Conservation (phyloP, 2,329 filamentous ascomycete genomes). For the Aspergillus luchuensis region DNA sequence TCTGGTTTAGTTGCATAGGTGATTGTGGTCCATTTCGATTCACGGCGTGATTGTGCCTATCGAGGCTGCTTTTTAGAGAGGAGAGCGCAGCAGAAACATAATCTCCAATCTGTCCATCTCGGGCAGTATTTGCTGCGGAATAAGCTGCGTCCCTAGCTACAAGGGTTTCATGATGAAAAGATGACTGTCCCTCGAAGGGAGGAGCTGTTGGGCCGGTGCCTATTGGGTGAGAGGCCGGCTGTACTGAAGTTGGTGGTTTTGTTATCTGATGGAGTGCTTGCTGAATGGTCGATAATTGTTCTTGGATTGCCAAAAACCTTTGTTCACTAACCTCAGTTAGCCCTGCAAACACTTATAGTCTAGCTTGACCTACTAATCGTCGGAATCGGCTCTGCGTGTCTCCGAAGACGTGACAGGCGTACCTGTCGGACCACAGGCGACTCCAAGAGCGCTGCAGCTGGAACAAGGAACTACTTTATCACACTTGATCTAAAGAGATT, state of each 20-base stretch:
- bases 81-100: slow-evolving; percentile 26
- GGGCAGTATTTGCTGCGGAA: slow-evolving; percentile 21
- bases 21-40: not conserved
- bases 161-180: slow-evolving; percentile 28
- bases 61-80: slow-evolving; percentile 22
- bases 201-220: slow-evolving; percentile 22
- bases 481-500: slow-evolving; percentile 24
- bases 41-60: slow-evolving; percentile 13
- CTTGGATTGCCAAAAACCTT: slow-evolving; percentile 21
- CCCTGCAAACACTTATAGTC: too few species aligned
- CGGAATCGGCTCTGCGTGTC: slow-evolving; percentile 4
- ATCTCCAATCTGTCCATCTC: slow-evolving; percentile 15
- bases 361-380: slow-evolving; percentile 21
- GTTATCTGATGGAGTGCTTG: slow-evolving; percentile 21
- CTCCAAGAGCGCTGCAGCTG: slow-evolving; percentile 23
- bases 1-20: not conserved
- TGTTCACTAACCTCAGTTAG: slow-evolving; percentile 18
- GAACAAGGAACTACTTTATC: slow-evolving; percentile 28
- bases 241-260: slow-evolving; percentile 1
- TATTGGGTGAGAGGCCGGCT: slow-evolving; percentile 12
- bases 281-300: slow-evolving; percentile 22
- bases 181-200: slow-evolving; percentile 29
- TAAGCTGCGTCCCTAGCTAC: slow-evolving; percentile 27
- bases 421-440: slow-evolving; percentile 20
- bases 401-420: slow-evolving; percentile 6